Evolutionary conservation across 192 early-diverging fungal species (phyloP), one percentile per base, ranked within the genome.

Genomic region (Helicostylum pulchrum): DNA sequence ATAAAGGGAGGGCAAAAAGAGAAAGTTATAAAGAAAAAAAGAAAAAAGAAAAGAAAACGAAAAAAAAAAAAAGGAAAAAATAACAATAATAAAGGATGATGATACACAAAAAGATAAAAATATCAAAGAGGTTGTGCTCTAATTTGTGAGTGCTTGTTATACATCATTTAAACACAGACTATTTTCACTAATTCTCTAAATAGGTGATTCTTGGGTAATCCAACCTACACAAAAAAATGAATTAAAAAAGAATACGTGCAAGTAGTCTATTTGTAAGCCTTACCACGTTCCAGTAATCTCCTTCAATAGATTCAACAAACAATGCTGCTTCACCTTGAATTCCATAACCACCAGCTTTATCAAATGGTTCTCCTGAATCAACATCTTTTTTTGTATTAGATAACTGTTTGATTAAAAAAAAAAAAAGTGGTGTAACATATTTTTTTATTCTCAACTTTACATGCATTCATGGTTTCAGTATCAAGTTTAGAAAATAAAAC

Each of bases 241-340:
- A 39, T 39, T 39, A 9, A 0, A 32, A 44, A 55, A 42, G n/a
- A 55, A 44, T 31, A 7, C 59, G 3, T 21, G 17, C 8, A 7
- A 34, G 5, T 39, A 39, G 26, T 26, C 26, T 26, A 39, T 9
- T 39, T 39, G 4, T 4, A 39, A 59, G 10, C 44, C 87, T 76
- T 70, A 91, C 84, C 43, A 94, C 90, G 64, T 93, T 95, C 85
- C 92, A 95, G 45, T 83, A 92, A 66, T 90, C 90, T 17, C 94
- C 94, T 6, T 87, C 61, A 44, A 95, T 92, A 26, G 80, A 70
- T 61, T 83, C 78, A 32, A 94, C 79, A 52, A 95, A 84, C 56
- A 87, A 74, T 32, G 86, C 64, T 9, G 87, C 92, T 45, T 83
- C 72, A 10, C 85, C 85, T 77, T 95, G 94, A 65, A 92, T 92